Evolutionary conservation across 495 filamentous ascomycete genomes (phyloP).

Genomic region (Lasiosphaeria hispida): DNA sequence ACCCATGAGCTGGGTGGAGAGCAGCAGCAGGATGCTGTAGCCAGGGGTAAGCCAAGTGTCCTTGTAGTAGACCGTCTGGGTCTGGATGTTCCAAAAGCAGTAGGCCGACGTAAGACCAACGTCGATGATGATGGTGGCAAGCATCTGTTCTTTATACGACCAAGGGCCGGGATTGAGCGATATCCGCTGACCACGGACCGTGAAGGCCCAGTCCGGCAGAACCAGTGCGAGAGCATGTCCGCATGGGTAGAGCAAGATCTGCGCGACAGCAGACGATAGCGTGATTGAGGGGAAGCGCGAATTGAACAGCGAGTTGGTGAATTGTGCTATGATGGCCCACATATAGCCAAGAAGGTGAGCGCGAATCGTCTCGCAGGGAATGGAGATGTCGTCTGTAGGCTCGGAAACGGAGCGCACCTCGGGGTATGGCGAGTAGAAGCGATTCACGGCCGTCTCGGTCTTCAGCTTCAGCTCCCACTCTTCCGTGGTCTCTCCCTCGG

Average conservation of each 20-base stretch:
- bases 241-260: constrained; percentile 26
- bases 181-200: constrained; percentile 6
- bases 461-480: constrained; percentile 6
- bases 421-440: constrained; percentile 37
- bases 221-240: constrained; percentile 17
- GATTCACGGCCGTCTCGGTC: constrained; percentile 15
- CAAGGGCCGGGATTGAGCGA: constrained; percentile 33
- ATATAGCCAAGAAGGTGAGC: constrained; percentile 27
- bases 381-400: constrained; percentile 23
- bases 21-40: constrained; percentile 24
- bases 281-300: constrained; percentile 23
- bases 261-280: constrained; percentile 18
- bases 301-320: constrained; percentile 30
- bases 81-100: constrained; percentile 7
- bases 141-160: constrained; percentile 36
- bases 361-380: constrained; percentile 26
- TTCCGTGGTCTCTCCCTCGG: not conserved
- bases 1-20: constrained; percentile 32
- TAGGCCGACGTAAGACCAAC: constrained; percentile 2
- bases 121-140: constrained; percentile 22
- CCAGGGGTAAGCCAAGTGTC: constrained; percentile 2
- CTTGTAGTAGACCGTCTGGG: not conserved
- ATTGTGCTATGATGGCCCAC: constrained; percentile 24
- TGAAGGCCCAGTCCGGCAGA: constrained; percentile 17
- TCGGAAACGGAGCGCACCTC: constrained; percentile 38